A percentile compares a stretch with the other conserved stretches of the same genome.
Conservation (phyloP, 2,329 filamentous ascomycete species). For the Exophiala bonariae region DNA sequence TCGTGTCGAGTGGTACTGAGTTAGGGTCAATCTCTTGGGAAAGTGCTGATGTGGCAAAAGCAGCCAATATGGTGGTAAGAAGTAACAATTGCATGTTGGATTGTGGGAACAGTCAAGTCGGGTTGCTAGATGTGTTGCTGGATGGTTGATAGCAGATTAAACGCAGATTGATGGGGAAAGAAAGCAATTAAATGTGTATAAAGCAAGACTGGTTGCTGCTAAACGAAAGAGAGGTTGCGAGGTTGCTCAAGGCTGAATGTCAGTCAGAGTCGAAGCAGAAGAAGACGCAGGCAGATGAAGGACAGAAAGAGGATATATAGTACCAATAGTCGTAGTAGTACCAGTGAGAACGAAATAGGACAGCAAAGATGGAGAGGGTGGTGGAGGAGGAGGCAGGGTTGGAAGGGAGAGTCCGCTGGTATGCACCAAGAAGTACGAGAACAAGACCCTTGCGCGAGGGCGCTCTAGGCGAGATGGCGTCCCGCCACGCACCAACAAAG, state of each 20-base stretch:
- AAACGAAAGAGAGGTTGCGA: neutral
- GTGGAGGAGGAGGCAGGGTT: constrained; percentile 13
- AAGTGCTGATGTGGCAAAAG: constrained; percentile 35
- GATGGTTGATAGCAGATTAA: neutral
- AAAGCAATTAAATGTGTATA: constrained; percentile 1
- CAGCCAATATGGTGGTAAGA: constrained; percentile 31
- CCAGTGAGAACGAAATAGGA: neutral
- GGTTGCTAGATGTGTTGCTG: neutral
- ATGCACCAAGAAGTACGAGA: neutral
- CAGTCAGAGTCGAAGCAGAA: constrained; percentile 3
- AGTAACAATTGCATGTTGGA: constrained; percentile 27
- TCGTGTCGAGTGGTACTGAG: constrained; percentile 36
- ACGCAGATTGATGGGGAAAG: neutral
- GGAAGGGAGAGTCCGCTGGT: constrained; percentile 1
- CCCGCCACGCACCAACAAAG: constrained; percentile 12
- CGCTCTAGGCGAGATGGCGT: constrained; percentile 8
- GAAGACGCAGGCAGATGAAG: neutral
- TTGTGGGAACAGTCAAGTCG: too few relatives aligned
- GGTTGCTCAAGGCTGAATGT: neutral
- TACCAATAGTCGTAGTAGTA: neutral
- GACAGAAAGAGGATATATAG: constrained; percentile 5
- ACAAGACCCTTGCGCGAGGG: constrained; percentile 6
- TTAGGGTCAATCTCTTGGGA: constrained; percentile 41
- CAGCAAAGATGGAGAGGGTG: constrained; percentile 7
- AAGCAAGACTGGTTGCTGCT: neutral